phyloP scores from a whole-genome alignment of 2,329 filamentous ascomycete genomes.

The Colletotrichum acutatum region DNA sequence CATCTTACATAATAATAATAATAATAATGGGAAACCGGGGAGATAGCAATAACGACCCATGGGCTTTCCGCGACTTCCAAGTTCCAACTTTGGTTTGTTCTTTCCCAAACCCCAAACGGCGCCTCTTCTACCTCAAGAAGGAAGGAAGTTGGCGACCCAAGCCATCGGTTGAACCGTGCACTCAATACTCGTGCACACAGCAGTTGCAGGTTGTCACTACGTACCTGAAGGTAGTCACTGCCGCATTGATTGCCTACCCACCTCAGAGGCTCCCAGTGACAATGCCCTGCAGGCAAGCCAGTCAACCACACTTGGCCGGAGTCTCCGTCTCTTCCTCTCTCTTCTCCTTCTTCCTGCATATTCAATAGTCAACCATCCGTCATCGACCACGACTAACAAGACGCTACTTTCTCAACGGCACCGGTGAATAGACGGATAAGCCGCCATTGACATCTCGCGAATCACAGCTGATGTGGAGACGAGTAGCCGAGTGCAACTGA shows the following conservation, averaged over 20 bases:
- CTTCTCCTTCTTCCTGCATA: slow-evolving; percentile 13
- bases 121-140: neutral
- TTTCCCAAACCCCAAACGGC: neutral
- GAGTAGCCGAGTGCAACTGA: neutral
- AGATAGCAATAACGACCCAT: neutral
- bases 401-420: neutral
- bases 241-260: neutral
- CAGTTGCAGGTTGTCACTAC: too few species aligned
- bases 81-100: neutral
- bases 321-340: slow-evolving; percentile 13
- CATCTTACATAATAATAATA: too few species aligned
- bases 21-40: neutral
- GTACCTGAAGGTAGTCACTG: neutral
- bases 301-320: neutral
- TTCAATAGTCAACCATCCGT: neutral
- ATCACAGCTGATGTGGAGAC: neutral
- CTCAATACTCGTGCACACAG: neutral
- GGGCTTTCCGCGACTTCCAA: neutral
- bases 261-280: neutral
- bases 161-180: neutral
- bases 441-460: neutral
- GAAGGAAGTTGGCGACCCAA: neutral
- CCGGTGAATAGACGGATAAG: neutral
- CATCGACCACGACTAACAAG: neutral
- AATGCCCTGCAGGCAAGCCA: too few species aligned